phyloP scores from a whole-genome alignment of 2,329 filamentous ascomycete species.

The Colletotrichum noveboracense region DNA sequence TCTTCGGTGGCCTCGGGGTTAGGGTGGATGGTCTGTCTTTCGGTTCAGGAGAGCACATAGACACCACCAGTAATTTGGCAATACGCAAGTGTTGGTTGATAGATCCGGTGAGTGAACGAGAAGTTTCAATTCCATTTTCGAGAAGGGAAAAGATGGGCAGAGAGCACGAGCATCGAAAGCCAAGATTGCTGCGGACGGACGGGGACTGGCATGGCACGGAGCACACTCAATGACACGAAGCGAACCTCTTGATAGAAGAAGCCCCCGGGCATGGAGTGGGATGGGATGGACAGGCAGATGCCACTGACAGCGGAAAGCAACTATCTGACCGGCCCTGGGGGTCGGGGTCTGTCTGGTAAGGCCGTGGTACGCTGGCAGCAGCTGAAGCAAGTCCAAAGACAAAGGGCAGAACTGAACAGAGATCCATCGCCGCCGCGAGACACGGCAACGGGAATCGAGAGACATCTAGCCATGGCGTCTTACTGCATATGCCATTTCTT shows the following conservation, averaged over 20 bases:
- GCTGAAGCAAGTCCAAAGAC: neutral
- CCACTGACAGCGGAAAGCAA: neutral
- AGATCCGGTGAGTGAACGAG: neutral
- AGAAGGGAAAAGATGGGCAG: neutral
- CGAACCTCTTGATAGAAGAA: neutral
- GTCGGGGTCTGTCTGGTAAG: neutral
- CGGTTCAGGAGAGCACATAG: neutral
- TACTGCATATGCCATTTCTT: slow-evolving; percentile 11
- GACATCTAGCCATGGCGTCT: slow-evolving; percentile 14
- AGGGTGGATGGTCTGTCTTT: neutral
- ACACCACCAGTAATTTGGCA: neutral
- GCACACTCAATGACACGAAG: neutral
- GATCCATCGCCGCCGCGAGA: neutral
- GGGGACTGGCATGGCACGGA: neutral
- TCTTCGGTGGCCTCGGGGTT: neutral
- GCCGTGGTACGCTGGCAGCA: neutral
- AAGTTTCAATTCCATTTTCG: neutral
- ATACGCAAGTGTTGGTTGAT: neutral
- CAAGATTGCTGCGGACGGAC: neutral
- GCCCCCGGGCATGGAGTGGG: neutral
- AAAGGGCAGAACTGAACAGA: neutral
- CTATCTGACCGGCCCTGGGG: neutral
- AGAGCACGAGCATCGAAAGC: neutral
- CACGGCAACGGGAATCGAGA: slow-evolving; percentile 12
- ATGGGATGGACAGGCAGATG: neutral